Evolutionary conservation across 139 green algal species (phyloP).

Genomic region (Limnomonas spitsbergensis): DNA sequence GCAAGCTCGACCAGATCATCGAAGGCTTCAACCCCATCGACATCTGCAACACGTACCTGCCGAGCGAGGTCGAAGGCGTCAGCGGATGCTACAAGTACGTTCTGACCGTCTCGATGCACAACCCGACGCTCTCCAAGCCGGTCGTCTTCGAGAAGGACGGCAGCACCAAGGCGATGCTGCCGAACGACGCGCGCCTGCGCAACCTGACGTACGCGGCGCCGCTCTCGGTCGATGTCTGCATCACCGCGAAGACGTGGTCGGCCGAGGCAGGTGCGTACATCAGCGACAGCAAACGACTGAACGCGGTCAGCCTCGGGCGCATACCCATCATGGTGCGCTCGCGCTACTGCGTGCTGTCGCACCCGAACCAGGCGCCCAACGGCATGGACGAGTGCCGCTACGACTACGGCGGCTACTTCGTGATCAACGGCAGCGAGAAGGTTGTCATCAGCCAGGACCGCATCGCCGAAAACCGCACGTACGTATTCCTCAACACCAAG

Average conservation of each 20-base stretch:
- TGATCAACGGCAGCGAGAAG: conserved; percentile 84
- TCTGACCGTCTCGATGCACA: conserved; percentile 68
- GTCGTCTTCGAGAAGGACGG: conserved; percentile 89
- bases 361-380: conserved; percentile 48
- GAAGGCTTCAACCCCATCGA: conserved; percentile 12
- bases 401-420: conserved; percentile 89
- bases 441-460: conserved; percentile 94
- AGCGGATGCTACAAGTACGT: not conserved
- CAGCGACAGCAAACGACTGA: not conserved
- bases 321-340: conserved; percentile 88
- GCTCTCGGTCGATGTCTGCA: conserved; percentile 55
- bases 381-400: conserved; percentile 76
- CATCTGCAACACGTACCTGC: conserved; percentile 11
- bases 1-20: conserved; percentile 9
- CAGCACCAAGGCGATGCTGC: conserved; percentile 83
- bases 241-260: conserved; percentile 17
- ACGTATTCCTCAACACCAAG: conserved; percentile 53
- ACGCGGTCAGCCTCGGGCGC: not conserved
- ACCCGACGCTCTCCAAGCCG: conserved; percentile 69
- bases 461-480: conserved; percentile 89
- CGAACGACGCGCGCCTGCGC: conserved; percentile 88
- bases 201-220: conserved; percentile 81
- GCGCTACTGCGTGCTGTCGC: conserved; percentile 57
- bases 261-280: not conserved
- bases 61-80: not conserved